phyloP scores from a whole-genome alignment of 805 yeast genomes.

The Barnettozyma californica region DNA sequence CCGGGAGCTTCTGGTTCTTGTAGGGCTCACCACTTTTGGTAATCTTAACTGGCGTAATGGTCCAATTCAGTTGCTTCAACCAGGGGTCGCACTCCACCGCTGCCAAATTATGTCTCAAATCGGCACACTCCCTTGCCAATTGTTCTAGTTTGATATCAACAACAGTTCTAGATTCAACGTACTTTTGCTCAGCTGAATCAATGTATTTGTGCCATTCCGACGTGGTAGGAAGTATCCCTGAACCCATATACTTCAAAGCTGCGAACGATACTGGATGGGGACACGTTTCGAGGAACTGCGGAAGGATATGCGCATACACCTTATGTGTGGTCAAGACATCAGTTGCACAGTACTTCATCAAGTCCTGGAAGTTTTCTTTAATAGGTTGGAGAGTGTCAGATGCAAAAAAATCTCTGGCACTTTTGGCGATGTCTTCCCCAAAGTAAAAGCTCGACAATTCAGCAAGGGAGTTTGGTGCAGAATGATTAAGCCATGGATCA shows the following conservation, averaged over 20 bases:
- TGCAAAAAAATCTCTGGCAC: slow-evolving; percentile 59
- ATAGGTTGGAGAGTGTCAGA: slow-evolving; percentile 49
- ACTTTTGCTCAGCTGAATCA: slow-evolving; percentile 59
- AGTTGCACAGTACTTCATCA: slow-evolving; percentile 76
- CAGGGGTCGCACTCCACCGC: slow-evolving; percentile 69
- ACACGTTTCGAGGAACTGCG: slow-evolving; percentile 56
- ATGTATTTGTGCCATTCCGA: slow-evolving; percentile 69
- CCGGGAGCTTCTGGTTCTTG: slow-evolving; percentile 77
- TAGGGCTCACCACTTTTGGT: slow-evolving; percentile 66
- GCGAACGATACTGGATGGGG: slow-evolving; percentile 96
- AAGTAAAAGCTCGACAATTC: slow-evolving; percentile 81
- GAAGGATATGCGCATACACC: slow-evolving; percentile 65
- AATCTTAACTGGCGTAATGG: slow-evolving; percentile 48
- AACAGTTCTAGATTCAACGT: slow-evolving; percentile 48
- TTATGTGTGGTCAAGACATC: slow-evolving; percentile 76
- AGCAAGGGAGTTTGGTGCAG: slow-evolving; percentile 73
- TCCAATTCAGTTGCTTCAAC: slow-evolving; percentile 90
- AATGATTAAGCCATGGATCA: slow-evolving; percentile 82
- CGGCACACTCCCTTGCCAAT: slow-evolving; percentile 57
- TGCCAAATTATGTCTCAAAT: slow-evolving; percentile 37
- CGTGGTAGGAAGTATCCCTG: slow-evolving; percentile 75
- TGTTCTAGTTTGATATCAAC: slow-evolving; percentile 54
- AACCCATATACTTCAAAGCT: slow-evolving; percentile 69
- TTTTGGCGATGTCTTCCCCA: slow-evolving; percentile 59
- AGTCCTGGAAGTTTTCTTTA: slow-evolving; percentile 47